Conservation (phyloP, 202 grass and related monocot genomes). For the Setaria italica region DNA sequence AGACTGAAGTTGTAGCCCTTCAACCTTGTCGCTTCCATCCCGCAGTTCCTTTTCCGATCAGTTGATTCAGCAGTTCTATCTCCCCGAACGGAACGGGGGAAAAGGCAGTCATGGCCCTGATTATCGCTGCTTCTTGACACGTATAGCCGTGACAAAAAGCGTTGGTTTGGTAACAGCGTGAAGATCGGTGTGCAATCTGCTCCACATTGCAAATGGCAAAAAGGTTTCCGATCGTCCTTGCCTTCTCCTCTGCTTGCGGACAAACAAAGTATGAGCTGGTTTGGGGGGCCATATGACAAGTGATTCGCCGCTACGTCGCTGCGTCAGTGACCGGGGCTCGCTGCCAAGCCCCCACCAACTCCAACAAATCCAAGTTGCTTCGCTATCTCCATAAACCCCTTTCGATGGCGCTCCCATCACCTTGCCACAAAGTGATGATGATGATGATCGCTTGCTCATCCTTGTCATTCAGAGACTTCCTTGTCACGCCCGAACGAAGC, state of each 20-base stretch:
- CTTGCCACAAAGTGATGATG: not conserved
- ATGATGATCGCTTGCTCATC: not conserved
- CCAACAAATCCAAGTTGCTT: constrained; percentile 44
- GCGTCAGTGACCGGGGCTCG: not conserved
- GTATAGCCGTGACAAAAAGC: constrained; percentile 1
- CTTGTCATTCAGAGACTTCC: not conserved
- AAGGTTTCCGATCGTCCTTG: not conserved
- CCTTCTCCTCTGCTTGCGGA: not conserved
- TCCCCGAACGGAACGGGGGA: constrained; percentile 8
- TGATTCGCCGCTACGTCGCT: not conserved
- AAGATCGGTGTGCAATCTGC: not conserved
- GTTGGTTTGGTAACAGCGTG: constrained; percentile 3
- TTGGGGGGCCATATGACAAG: not conserved
- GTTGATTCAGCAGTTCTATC: not conserved
- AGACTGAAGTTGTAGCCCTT: not conserved
- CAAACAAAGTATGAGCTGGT: constrained; percentile 1
- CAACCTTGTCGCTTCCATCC: constrained; percentile 11
- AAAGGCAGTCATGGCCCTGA: constrained; percentile 1
- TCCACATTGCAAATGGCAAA: constrained; percentile 2
- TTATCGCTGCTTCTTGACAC: not conserved
- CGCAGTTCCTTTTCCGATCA: not conserved
- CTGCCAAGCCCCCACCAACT: constrained; percentile 40
- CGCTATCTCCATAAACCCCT: constrained; percentile 33
- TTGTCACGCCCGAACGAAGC: not conserved
- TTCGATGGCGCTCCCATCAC: constrained; percentile 35